Evolutionary conservation across 352 stramenopile genomes (phyloP).

Genomic region (Halophytophthora polymorphica): DNA sequence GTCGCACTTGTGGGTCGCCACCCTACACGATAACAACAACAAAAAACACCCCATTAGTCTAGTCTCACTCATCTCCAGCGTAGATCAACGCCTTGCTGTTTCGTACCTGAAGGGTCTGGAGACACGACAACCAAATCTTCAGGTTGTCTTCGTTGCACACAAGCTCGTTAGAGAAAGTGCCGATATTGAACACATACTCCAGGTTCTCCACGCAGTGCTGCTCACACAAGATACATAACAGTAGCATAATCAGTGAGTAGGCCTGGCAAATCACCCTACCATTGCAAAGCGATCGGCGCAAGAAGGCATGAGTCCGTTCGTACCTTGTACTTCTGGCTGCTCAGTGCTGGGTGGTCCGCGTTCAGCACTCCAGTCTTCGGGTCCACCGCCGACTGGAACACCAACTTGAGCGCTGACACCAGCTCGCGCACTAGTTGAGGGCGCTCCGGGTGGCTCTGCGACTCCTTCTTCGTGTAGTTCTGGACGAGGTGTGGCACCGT

Average conservation of each 20-base stretch:
- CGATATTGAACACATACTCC: slow-evolving; percentile 85
- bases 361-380: slow-evolving; percentile 42
- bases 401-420: slow-evolving; percentile 52
- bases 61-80: slow-evolving; percentile 1
- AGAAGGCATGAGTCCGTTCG: neutral
- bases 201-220: slow-evolving; percentile 86
- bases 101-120: slow-evolving; percentile 62
- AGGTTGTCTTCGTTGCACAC: slow-evolving; percentile 72
- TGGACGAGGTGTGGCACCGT: slow-evolving; percentile 80
- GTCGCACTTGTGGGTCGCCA: slow-evolving; percentile 67
- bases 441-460: slow-evolving; percentile 37
- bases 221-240: slow-evolving; percentile 5
- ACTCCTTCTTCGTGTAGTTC: slow-evolving; percentile 69
- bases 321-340: slow-evolving; percentile 88
- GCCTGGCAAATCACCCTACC: neutral
- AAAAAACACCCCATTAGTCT: slow-evolving; percentile 10
- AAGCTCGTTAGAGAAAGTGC: slow-evolving; percentile 69
- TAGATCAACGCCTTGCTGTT: neutral
- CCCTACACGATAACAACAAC: slow-evolving; percentile 47
- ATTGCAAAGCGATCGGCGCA: neutral
- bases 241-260: neutral
- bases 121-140: slow-evolving; percentile 65
- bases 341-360: slow-evolving; percentile 72
- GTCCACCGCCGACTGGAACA: slow-evolving; percentile 57
- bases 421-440: slow-evolving; percentile 66